phyloP scores from a whole-genome alignment of 495 filamentous ascomycete species.

The Penicillium coprophilum region DNA sequence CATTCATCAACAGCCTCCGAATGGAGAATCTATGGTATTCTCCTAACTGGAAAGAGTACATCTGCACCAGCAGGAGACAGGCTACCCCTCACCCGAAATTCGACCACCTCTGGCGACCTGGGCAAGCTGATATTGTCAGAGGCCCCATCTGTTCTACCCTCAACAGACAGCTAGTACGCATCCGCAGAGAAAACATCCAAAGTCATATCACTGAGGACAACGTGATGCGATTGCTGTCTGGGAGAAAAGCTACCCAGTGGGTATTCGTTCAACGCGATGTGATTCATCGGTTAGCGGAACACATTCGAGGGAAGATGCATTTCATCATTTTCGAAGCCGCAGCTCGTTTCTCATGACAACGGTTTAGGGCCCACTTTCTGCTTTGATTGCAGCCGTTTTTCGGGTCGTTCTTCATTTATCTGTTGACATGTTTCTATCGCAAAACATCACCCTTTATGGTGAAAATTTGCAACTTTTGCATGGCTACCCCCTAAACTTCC shows the following conservation, averaged over 20 bases:
- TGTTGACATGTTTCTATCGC: too few relatives aligned
- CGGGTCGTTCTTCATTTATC: too few relatives aligned
- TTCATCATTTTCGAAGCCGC: slow-evolving; percentile 1
- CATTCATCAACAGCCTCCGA: slow-evolving; percentile 4
- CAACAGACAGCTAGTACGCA: not conserved
- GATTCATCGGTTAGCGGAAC: slow-evolving; percentile 1
- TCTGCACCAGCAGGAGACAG: not conserved
- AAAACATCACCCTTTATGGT: too few relatives aligned
- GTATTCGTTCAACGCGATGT: not conserved
- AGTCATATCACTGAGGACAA: slow-evolving; percentile 3
- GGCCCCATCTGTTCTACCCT: not conserved
- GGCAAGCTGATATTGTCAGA: slow-evolving; percentile 5
- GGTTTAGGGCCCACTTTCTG: too few relatives aligned
- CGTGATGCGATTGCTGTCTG: slow-evolving; percentile 4
- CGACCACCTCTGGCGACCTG: slow-evolving; percentile 3
- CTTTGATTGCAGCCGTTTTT: too few relatives aligned
- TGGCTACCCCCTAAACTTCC: too few relatives aligned
- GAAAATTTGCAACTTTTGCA: too few relatives aligned
- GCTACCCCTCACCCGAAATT: not conserved
- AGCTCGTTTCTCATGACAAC: not conserved
- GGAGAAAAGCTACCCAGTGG: not conserved
- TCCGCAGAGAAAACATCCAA: slow-evolving; percentile 7
- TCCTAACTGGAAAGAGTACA: slow-evolving; percentile 5
- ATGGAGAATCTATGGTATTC: slow-evolving; percentile 8
- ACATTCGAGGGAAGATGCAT: slow-evolving; percentile 4